phyloP scores from a whole-genome alignment of 148 eudicot species.

The Fagopyrum tataricum region DNA sequence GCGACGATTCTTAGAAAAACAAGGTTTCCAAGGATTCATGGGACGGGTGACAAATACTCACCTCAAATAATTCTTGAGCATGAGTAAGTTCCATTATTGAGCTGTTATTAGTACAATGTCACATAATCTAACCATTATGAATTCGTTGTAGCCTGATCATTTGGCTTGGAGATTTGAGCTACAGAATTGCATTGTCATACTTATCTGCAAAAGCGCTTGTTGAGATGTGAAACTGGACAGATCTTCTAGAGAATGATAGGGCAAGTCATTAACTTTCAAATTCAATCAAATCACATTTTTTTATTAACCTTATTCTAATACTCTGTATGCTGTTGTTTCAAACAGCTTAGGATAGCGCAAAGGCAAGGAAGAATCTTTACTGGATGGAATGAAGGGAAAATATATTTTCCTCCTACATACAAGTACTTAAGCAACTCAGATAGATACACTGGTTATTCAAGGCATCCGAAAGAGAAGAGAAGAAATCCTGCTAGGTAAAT shows the following conservation, averaged over 20 bases:
- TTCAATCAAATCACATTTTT: background rate
- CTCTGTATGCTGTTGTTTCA: background rate
- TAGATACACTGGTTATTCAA: constrained; percentile 77
- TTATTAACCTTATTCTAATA: background rate
- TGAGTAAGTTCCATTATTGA: constrained; percentile 41
- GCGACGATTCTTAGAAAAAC: constrained; percentile 88
- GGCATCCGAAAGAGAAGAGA: constrained; percentile 76
- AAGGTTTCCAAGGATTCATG: constrained; percentile 73
- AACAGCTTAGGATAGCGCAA: constrained; percentile 83
- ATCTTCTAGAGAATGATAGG: constrained; percentile 83
- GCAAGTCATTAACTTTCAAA: constrained; percentile 27
- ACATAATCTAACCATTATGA: background rate
- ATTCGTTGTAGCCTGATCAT: constrained; percentile 56
- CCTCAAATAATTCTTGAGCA: constrained; percentile 90
- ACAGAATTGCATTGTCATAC: constrained; percentile 79
- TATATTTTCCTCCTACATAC: constrained; percentile 97
- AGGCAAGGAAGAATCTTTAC: constrained; percentile 65
- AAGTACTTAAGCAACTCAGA: constrained; percentile 90
- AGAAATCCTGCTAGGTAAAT: constrained; percentile 94
- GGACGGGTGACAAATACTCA: constrained; percentile 48
- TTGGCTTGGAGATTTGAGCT: constrained; percentile 96
- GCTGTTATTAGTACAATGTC: background rate
- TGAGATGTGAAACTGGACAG: constrained; percentile 91
- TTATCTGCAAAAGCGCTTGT: constrained; percentile 81
- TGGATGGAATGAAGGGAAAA: constrained; percentile 86